Evolutionary conservation across 2,329 filamentous ascomycete genomes (phyloP).

Genomic region (Talaromyces pinophilus): DNA sequence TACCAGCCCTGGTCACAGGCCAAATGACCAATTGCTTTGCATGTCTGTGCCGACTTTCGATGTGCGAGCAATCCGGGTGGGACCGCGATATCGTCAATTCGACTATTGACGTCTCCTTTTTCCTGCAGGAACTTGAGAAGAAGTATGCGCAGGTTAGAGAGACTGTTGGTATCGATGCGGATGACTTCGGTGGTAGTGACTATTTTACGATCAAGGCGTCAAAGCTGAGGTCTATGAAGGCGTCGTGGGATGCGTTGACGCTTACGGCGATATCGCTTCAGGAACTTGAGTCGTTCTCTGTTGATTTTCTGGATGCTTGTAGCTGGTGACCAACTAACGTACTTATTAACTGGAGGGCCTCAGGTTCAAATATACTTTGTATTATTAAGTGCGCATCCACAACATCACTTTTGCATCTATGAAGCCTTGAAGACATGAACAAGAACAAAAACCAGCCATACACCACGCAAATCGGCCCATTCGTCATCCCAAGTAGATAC

Average conservation of each 20-base stretch:
- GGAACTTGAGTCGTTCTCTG: conserved; percentile 12
- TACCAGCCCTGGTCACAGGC: not conserved
- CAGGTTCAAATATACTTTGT: conserved; percentile 2
- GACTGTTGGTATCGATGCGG: conserved; percentile 3
- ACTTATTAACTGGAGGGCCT: not conserved
- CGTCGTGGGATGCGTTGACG: conserved; percentile 12
- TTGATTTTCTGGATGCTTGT: conserved; percentile 8
- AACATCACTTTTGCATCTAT: conserved; percentile 20
- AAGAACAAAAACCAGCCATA: conserved; percentile 17
- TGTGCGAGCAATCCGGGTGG: conserved; percentile 10
- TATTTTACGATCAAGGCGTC: conserved; percentile 18
- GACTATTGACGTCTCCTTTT: conserved; percentile 4
- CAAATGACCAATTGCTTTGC: conserved; percentile 1
- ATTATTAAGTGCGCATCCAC: conserved; percentile 11
- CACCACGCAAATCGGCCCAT: conserved; percentile 12
- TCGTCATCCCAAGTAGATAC: conserved; percentile 29
- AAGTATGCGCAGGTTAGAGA: conserved; percentile 8
- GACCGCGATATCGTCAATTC: conserved; percentile 4
- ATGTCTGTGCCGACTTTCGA: not conserved
- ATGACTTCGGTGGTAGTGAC: conserved; percentile 1
- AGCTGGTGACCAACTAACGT: not conserved
- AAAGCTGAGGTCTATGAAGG: conserved; percentile 12
- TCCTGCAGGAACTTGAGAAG: conserved; percentile 6
- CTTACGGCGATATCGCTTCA: not conserved
- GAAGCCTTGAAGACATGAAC: not conserved